Base-by-base conservation (phyloP, 306 rosid species). In the Sphenostylis stenocarpa region DNA sequence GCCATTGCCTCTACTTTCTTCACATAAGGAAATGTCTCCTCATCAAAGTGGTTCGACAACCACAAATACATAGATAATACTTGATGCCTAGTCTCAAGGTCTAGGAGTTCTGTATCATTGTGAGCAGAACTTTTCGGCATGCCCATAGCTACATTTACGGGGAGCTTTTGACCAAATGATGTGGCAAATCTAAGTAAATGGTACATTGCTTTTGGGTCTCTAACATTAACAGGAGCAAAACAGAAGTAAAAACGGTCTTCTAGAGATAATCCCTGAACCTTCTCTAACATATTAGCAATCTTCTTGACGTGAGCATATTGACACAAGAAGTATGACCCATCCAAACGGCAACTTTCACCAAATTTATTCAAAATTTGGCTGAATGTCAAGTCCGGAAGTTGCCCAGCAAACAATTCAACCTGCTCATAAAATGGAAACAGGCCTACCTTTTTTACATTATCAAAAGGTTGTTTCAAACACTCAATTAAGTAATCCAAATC, bases 271-370 rank as follows among this genome's bases (percentile, higher is more conserved):
- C 86, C 89, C 63, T 43, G 84, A 24, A 91, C 82, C 86, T 82
- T 94, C 84, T 91, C 91, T 83, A 94, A 82, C 98, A 91, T 91
- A 85, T 90, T 94, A 73, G 97, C 96, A 34, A 90, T 91, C 85
- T 90, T 94, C 88, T 88, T 94, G 71, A 94, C 75, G 76, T 94
- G 94, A 83, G 88, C 89, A 77, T 91, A 86, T 69, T 77, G 85
- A 65, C 93, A 88, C 85, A 94, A 76, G 86, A 91, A 94, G 83
- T 90, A 94, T 51, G 94, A 90, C 2, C 91, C 88, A 56, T 94
- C 98, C 83, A 94, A 75, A 49, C 82, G 95, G 77, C 96, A 94
- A 73, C 34, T 90, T 77, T 94, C 92, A 15, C 93, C 82, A 73
- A 94, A 90, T 16, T 85, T 92, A 72, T 88, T 92, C 41, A 92